phyloP scores from a whole-genome alignment of 2,329 filamentous ascomycete species.

The Ophiostoma sp. region DNA sequence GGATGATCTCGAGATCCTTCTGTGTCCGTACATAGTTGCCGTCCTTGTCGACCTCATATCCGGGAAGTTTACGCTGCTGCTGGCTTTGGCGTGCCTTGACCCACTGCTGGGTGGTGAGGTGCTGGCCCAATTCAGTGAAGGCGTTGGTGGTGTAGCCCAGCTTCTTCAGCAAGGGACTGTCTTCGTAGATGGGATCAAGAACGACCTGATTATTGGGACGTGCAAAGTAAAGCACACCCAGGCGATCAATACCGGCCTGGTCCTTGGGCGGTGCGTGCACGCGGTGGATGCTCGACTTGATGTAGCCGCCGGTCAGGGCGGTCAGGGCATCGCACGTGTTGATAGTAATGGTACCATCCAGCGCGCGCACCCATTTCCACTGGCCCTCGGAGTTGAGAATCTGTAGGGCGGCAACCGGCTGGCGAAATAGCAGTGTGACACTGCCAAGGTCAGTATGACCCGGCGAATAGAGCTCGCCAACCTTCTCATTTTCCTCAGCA shows the following conservation, averaged over 20 bases:
- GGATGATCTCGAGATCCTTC: conserved; percentile 40
- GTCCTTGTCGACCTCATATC: conserved; percentile 35
- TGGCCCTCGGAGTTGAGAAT: conserved; percentile 39
- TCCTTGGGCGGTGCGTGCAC: conserved; percentile 38
- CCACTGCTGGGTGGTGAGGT: conserved; percentile 26
- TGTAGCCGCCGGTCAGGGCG: conserved; percentile 41
- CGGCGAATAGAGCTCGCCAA: conserved; percentile 26
- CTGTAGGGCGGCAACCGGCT: conserved; percentile 50
- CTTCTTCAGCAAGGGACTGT: conserved; percentile 36
- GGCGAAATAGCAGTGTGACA: conserved; percentile 50
- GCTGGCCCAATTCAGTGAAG: conserved; percentile 31
- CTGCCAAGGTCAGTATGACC: conserved; percentile 52
- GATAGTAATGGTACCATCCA: conserved; percentile 44
- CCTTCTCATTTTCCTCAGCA: conserved; percentile 34
- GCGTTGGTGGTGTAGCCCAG: conserved; percentile 37
- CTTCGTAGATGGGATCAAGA: conserved; percentile 33
- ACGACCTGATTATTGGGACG: conserved; percentile 39
- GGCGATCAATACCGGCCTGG: conserved; percentile 43
- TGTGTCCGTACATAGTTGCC: conserved; percentile 36
- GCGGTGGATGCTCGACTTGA: conserved; percentile 37
- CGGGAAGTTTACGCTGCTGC: conserved; percentile 37
- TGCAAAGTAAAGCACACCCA: conserved; percentile 50
- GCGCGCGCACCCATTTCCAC: conserved; percentile 43
- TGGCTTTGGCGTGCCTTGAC: conserved; percentile 33
- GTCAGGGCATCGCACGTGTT: conserved; percentile 44